Evolutionary conservation across 2,329 filamentous ascomycete genomes (phyloP), one percentile per base, ranked within the genome.

Genomic region (Gaeumannomyces tritici): DNA sequence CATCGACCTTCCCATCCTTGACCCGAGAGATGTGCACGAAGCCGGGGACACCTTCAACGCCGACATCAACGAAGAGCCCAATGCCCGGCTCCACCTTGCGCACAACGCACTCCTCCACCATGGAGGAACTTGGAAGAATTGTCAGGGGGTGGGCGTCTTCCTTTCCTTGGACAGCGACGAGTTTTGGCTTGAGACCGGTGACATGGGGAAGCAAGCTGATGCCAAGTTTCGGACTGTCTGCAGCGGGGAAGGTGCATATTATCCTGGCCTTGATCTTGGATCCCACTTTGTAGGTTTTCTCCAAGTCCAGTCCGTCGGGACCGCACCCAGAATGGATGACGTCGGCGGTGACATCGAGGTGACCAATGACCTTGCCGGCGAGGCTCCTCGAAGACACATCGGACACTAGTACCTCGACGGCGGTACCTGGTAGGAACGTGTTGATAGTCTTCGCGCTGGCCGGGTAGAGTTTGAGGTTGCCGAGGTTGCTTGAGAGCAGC

Each of bases 1-100:
- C 85, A 66, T 98, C 95, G 61, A 97, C 83, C 73, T 95, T 96
- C 67, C 89, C 88, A 72, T 99, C 93, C 64, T 93, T 89, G 65
- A 99, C 84, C 66, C 90, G 86, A 1, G 95, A 99, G 66, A 99
- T 96, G 73, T 99, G 95, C 27, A 96, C 92, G 70, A 97, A 99
- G 12, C 91, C 91, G n/a, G 84, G 79, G 3, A 93, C 79, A 33
- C 87, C 84, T 55, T 83, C 79, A 7, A 88, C 76, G 2, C 87
- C 87, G 29, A 93, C 76, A 67, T 90, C 84, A 21, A 93, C 81
- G 69, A 96, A 96, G 2, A 97, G 79, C 61, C 95, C 96, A 64
- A 93, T 84, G 3, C 88, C 86, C 6, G 87, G 80, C 67, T 96
- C 89, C 3, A 97, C 91, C 67, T 89, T 89, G 61, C 87, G 83